Evolutionary conservation across 768 basidiomycete genomes (phyloP), one percentile per base, ranked within the genome.

Genomic region (Neoboletus brunneissimus): DNA sequence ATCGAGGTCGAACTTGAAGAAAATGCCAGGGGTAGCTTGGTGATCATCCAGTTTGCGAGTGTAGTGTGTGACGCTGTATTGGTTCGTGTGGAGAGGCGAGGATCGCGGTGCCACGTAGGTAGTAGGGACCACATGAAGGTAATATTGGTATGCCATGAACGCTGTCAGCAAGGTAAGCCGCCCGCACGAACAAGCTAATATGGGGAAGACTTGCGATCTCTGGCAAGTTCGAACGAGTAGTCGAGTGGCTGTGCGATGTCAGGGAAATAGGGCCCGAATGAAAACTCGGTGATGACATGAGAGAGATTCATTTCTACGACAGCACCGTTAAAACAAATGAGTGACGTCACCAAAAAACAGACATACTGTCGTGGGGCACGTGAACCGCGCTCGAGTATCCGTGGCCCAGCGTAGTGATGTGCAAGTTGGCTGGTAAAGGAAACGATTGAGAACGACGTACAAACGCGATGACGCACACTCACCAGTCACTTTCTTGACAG

Each of bases 1-100:
- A 67, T 99, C 96, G 37, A 98, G 75, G 56, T 99, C 95, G 70
- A 93, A 98, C 73, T 98, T 97, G 87, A 98, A 97, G 79, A 96
- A 98, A 68, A 98, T 96, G 16, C 91, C 95, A 0, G 96, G 96
- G 0, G 92, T 87, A 8, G 90, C 91, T 16, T 77, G 74, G 60
- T 90, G 84, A 67, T 91, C 89, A 20, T 83, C 76, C 3, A 97
- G 75, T 18, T 82, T 79, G 31, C 91, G 85, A 2, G 82, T 85
- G 63, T 98, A 96, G 73, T 97, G 93, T 0, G 93, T 98, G 6
- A 98, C 96, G 45, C 91, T 91, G 75, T 98, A 98, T 71, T 96
- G 91, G 67, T 90, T 81, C 3, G 91, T 94, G 40, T 81, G 69
- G 4, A 93, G 72, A 5, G 89, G 87, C 0, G 55, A 34, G 13